Evolutionary conservation across 257 asterid species (phyloP), one percentile per base, ranked within the genome.

Genomic region (Solanum bulbocastanum): DNA sequence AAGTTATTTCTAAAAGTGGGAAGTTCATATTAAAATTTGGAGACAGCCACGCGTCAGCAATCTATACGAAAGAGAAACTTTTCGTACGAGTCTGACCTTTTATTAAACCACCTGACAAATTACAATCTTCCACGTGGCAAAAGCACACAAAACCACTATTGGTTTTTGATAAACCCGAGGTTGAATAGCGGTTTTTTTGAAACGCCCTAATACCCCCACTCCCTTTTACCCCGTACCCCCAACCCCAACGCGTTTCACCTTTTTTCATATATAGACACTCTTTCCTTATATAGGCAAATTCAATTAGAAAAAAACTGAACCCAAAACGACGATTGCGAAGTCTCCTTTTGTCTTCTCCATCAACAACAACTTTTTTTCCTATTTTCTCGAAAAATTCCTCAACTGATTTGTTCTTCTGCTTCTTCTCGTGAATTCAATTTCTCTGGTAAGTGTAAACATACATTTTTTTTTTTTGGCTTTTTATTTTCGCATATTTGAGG

Each of bases 281-380:
- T 91, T 91, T 85, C 93, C 92, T 90, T 87, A 87, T 88, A 89
- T 91, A 86, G 93, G 42, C 42, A 42, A 44, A 86, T 60, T 79
- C 78, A 85, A 85, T 84, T 87, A 82, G 83, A 90, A 84, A 40
- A 86, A 84, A 49, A 89, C 68, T 65, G 33, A 65, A 78, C 88
- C 89, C 74, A 88, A 87, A 88, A 16, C 84, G 78, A 36, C 85
- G 84, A 88, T 49, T 88, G 52, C 69, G 78, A 83, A 88, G 52
- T 68, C 88, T 86, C 68, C 90, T 87, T 88, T 88, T 88, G 92
- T 90, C 92, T 88, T 90, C 91, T 84, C 91, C 88, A 79, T 85
- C 86, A 87, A 87, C 82, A 5, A 23, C 30, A 49, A 75, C 22
- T 30, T 69, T 69, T 52, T 32, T 20, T 4, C 0, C 8, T 13